Evolutionary conservation across 352 stramenopile genomes (phyloP).

Genomic region (Phytopythium sindhum): DNA sequence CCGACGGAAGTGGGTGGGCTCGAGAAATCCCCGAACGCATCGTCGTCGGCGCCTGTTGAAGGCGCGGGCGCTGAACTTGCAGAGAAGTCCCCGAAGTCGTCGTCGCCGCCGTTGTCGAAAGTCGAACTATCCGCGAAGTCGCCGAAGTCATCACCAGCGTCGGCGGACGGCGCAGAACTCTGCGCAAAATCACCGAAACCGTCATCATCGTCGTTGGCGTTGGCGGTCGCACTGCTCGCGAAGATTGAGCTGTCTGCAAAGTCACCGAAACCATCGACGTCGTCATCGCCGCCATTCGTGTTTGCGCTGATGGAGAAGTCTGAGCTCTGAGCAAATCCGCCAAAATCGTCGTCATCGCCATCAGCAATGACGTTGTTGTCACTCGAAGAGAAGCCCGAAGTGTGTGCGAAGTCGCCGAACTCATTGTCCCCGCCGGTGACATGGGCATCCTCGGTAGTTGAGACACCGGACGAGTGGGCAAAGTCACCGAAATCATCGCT

Average conservation of each 20-base stretch:
- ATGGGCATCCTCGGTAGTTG: neutral
- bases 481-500: conserved; percentile 3
- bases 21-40: conserved; percentile 32
- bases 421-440: neutral
- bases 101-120: conserved; percentile 14
- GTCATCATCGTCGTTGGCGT: conserved; percentile 11
- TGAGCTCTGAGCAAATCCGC: conserved; percentile 26
- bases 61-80: conserved; percentile 12
- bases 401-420: conserved; percentile 16
- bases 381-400: conserved; percentile 8
- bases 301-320: neutral
- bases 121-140: conserved; percentile 12
- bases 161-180: conserved; percentile 5
- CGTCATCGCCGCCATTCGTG: conserved; percentile 1
- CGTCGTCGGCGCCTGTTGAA: conserved; percentile 9
- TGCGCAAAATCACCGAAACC: conserved; percentile 40
- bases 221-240: neutral
- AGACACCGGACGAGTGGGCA: neutral
- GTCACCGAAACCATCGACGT: conserved; percentile 31
- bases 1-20: conserved; percentile 1
- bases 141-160: conserved; percentile 6
- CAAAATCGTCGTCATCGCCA: conserved; percentile 34
- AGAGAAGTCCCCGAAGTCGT: conserved; percentile 40
- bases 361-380: neutral
- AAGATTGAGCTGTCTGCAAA: conserved; percentile 26